Conservation (phyloP, 208 protist genomes). For the Leishmania amazonensis region DNA sequence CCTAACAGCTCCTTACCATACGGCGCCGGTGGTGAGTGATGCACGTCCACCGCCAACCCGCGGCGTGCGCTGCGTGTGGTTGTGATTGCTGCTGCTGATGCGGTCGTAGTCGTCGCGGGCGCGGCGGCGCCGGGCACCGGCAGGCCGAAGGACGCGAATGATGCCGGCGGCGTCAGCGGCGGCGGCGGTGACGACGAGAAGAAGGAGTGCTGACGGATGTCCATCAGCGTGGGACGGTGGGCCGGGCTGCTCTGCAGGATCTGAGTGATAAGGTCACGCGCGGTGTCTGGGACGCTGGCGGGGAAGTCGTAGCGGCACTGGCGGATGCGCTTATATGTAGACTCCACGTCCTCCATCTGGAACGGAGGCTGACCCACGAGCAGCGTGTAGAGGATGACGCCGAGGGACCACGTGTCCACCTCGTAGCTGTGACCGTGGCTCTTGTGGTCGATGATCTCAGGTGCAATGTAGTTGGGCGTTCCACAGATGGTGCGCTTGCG, state of each 20-base stretch:
- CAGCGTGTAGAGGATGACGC: slow-evolving; percentile 98
- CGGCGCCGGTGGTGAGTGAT: slow-evolving; percentile 13
- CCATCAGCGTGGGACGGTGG: slow-evolving; percentile 82
- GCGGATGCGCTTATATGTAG: slow-evolving; percentile 96
- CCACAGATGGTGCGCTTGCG: slow-evolving; percentile 96
- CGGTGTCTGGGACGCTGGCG: slow-evolving; percentile 50
- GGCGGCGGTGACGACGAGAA: slow-evolving; percentile 63
- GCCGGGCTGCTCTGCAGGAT: slow-evolving; percentile 88
- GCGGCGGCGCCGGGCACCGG: slow-evolving; percentile 21
- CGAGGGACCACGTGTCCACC: slow-evolving; percentile 98
- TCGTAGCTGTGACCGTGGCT: slow-evolving; percentile 96
- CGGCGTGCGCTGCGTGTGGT: slow-evolving; percentile 15
- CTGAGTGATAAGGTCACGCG: slow-evolving; percentile 91
- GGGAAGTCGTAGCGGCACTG: slow-evolving; percentile 95
- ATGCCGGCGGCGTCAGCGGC: slow-evolving; percentile 47
- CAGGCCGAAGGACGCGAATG: slow-evolving; percentile 54
- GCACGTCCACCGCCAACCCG: slow-evolving; percentile 18
- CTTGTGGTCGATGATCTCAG: slow-evolving; percentile 89
- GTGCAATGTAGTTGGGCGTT: slow-evolving; percentile 97
- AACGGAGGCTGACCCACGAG: slow-evolving; percentile 98
- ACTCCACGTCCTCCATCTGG: slow-evolving; percentile 96
- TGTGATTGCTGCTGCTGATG: slow-evolving; percentile 2
- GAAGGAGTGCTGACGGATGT: slow-evolving; percentile 92
- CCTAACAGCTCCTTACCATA: slow-evolving; percentile 13
- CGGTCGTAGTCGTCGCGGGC: slow-evolving; percentile 1